Evolutionary conservation across 1,284 basidiomycete species (phyloP), one percentile per base, ranked within the genome.

Genomic region (Takashimella koratensis): DNA sequence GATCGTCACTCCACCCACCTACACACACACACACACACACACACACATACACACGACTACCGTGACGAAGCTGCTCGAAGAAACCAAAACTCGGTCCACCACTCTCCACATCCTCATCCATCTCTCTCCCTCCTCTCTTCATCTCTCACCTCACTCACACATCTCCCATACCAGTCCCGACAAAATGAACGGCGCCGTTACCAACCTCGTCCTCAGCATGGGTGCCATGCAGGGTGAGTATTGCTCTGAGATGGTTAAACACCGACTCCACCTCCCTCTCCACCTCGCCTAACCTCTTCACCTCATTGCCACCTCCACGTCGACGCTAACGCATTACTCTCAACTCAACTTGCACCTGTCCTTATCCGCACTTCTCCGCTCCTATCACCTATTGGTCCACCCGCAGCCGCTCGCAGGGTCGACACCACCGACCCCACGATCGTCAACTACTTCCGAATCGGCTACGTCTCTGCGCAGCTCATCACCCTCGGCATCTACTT

Each of bases 351-450:
- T 36, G 8, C 30, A 36, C 8, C 30, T 36, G 30, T 36, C 30
- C 8, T 36, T 36, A 36, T 36, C 30, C n/a, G n/a, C n/a, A n/a
- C n/a, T n/a, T n/a, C n/a, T n/a, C n/a, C n/a, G n/a, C n/a, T n/a
- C n/a, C n/a, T n/a, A n/a, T n/a, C n/a, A n/a, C n/a, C n/a, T n/a
- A n/a, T n/a, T n/a, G n/a, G n/a, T n/a, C n/a, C n/a, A n/a, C n/a
- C n/a, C n/a, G 26, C 53, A 66, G 88, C 96, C 74, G 92, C 92
- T 61, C 84, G 89, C 66, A 88, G 85, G 77, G 87, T 98, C 63
- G 87, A 90, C 13, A 93, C 97, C 66, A 90, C 96, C 45, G 86
- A 97, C 75, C 90, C 91, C 10, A 78, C 86, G 57, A 82, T 88
- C 48, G 82, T 98, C 66, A 79, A 80, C 67, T 90, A 90, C 71